Base-by-base conservation (phyloP, 148 eudicot genomes). In the Agrostemma githago region DNA sequence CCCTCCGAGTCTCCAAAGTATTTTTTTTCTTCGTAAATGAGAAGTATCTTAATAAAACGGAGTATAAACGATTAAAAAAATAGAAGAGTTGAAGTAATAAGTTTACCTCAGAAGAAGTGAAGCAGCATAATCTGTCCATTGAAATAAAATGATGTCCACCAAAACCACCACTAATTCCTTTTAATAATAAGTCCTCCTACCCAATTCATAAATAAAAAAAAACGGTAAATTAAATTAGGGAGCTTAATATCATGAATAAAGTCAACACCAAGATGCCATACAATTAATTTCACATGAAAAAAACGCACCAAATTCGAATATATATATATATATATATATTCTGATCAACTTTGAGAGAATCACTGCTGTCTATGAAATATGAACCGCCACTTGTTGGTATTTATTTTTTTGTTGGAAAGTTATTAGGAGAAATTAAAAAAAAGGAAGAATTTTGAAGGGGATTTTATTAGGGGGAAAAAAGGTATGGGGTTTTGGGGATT, bases 121-220 rank as follows among this genome's bases (percentile, higher is more conserved):
- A 80, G 73, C 83, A 80, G 56, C 83, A 76, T 19, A 80, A 72
- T 4, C 61, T 53, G 58, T 72, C 83, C 83, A 80, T 80, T 7
- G 61, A 6, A 46, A 34, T 63, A 17, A 37, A 58, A 44, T 7
- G 40, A 70, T 39, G 56, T 66, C 66, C 62, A 79, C 26, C 66
- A 70, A 64, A 41, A 40, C 34, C 58, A 20, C 8, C 42, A 68
- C 2, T 58, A 20, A 58, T 66, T 72, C 41, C 64, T 34, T 12
- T 26, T 26, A 26, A 26, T 26, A 26, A 26, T 26, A 12, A 59
- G 42, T 37, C 10, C 17, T 8, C 66, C 20, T 38, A 59, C 34
- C 34, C 34, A 26, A 26, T 26, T 26, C 34, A 26, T 26, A 26
- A 26, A 26, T 26, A 26, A 26, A 68, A 0, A 8, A 61, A 7